phyloP scores from a whole-genome alignment of 116 monocot genomes.

The Phalaenopsis hybrid region DNA sequence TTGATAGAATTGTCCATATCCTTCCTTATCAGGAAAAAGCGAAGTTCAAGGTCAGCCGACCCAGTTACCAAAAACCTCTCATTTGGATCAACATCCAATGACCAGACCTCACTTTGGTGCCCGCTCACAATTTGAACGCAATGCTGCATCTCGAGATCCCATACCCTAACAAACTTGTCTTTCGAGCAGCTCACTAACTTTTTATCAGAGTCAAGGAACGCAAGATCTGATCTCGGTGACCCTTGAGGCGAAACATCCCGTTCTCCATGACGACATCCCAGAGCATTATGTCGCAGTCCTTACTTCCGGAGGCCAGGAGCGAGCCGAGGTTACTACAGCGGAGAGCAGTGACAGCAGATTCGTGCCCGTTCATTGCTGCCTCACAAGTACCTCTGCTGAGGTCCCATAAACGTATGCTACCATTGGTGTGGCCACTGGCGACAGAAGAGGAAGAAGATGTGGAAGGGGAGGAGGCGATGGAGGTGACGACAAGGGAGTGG shows the following conservation, averaged over 20 bases:
- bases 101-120: slow-evolving; percentile 84
- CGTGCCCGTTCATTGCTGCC: slow-evolving; percentile 73
- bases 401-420: slow-evolving; percentile 88
- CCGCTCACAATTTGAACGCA: slow-evolving; percentile 84
- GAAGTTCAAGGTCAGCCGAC: slow-evolving; percentile 67
- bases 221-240: slow-evolving; percentile 87
- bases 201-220: slow-evolving; percentile 68
- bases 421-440: slow-evolving; percentile 75
- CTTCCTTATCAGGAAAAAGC: slow-evolving; percentile 49
- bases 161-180: slow-evolving; percentile 82
- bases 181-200: slow-evolving; percentile 91
- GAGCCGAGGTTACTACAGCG: slow-evolving; percentile 41
- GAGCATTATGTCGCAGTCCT: slow-evolving; percentile 78
- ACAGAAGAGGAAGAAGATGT: slow-evolving; percentile 36
- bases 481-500: slow-evolving; percentile 19
- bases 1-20: slow-evolving; percentile 34
- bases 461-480: slow-evolving; percentile 20
- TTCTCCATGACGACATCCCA: slow-evolving; percentile 82
- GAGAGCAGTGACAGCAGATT: slow-evolving; percentile 53
- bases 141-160: slow-evolving; percentile 87
- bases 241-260: slow-evolving; percentile 62
- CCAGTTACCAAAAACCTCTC: slow-evolving; percentile 77
- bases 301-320: slow-evolving; percentile 80
- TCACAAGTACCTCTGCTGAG: slow-evolving; percentile 41
- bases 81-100: slow-evolving; percentile 66